A percentile compares a stretch with the other conserved stretches of the same genome.
These are phyloP conservation scores for Prunus mume DNA, from an alignment of 306 rosid genomes.

Conservation along the genomic window DNA sequence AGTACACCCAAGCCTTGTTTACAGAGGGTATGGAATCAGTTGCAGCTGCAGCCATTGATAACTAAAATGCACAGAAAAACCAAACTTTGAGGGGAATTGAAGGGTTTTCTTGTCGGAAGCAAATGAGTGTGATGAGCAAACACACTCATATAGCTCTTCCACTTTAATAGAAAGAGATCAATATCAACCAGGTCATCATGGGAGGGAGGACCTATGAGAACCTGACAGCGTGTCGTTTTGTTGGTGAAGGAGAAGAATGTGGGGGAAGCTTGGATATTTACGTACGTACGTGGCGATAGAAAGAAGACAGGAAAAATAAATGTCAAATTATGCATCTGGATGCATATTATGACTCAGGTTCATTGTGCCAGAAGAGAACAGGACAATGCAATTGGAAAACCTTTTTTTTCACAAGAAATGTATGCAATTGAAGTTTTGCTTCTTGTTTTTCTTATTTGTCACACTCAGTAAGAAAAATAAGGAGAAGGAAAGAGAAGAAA, in stretches of 20 bases:
- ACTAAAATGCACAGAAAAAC: too few species aligned
- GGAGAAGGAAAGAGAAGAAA: too few species aligned
- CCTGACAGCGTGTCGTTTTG: background rate
- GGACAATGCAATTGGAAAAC: background rate
- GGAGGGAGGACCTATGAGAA: background rate
- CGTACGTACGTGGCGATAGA: background rate
- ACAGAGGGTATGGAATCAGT: constrained; percentile 30
- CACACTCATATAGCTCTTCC: background rate
- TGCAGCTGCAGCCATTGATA: constrained; percentile 35
- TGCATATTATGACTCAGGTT: background rate
- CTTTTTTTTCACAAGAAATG: too few species aligned
- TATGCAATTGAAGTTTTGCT: too few species aligned
- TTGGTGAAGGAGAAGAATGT: background rate
- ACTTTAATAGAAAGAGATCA: background rate
- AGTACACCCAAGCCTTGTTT: constrained; percentile 58
- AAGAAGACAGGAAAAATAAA: background rate
- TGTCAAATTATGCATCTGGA: background rate
- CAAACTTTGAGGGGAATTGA: background rate
- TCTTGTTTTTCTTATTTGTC: background rate
- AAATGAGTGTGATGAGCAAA: background rate
- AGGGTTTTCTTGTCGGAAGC: background rate
- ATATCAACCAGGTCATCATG: too few species aligned
- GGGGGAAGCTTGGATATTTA: background rate
- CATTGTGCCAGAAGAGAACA: too few species aligned
- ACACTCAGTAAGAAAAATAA: too few species aligned